Percentiles rank a stretch among this genome's conserved stretches.
Conservation (phyloP, 768 basidiomycete genomes). For the Chalciporus piperatus region DNA sequence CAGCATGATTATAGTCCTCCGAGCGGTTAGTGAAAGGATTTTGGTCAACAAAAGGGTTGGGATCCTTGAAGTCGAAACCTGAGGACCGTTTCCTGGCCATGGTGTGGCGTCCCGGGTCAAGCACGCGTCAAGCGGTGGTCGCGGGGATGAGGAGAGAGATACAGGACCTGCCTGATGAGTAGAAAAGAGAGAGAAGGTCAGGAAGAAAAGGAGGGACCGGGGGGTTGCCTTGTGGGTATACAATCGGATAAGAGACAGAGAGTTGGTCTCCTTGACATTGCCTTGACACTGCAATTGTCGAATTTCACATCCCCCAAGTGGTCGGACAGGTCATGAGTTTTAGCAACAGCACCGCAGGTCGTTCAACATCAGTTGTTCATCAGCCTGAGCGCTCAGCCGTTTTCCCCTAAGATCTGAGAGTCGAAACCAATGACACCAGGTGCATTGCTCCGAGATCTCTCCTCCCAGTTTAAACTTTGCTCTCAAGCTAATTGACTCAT, state of each 20-base stretch:
- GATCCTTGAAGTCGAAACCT: slow-evolving; percentile 69
- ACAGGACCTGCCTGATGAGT: slow-evolving; percentile 30
- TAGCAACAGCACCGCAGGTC: too few species aligned
- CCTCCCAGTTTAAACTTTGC: too few species aligned
- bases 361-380: too few species aligned
- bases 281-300: too few species aligned
- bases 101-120: slow-evolving; percentile 7
- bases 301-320: too few species aligned
- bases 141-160: background rate
- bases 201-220: background rate
- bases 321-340: too few species aligned
- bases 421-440: too few species aligned
- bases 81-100: slow-evolving; percentile 50
- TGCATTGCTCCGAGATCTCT: too few species aligned
- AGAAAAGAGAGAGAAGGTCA: slow-evolving; percentile 1
- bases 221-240: slow-evolving; percentile 5
- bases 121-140: slow-evolving; percentile 17
- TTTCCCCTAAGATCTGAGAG: too few species aligned
- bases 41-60: slow-evolving; percentile 44
- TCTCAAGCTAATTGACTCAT: too few species aligned
- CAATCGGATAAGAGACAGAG: background rate
- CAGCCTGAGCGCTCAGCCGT: too few species aligned
- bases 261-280: too few species aligned
- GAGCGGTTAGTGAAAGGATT: slow-evolving; percentile 43
- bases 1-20: slow-evolving; percentile 29